These are phyloP conservation scores for Fusarium luffae DNA, from an alignment of 2,329 filamentous ascomycete genomes.

Conservation along the genomic window DNA sequence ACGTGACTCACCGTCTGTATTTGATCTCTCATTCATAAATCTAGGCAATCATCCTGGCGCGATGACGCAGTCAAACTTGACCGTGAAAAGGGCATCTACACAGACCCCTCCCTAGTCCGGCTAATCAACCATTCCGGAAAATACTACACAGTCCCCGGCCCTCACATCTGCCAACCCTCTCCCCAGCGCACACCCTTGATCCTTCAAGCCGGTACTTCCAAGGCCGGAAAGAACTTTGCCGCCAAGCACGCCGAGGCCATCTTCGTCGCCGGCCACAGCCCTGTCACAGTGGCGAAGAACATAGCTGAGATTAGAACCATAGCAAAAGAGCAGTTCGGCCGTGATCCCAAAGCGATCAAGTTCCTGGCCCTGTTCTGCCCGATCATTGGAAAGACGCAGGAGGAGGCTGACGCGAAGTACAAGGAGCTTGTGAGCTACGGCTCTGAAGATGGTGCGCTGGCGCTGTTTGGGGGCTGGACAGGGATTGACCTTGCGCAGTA, in stretches of 20 bases:
- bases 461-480: slow-evolving; percentile 80
- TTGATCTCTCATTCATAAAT: background rate
- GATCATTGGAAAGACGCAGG: slow-evolving; percentile 72
- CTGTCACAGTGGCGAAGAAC: slow-evolving; percentile 68
- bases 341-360: slow-evolving; percentile 72
- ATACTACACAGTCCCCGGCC: slow-evolving; percentile 72
- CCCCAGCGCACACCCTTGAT: slow-evolving; percentile 76
- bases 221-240: slow-evolving; percentile 73
- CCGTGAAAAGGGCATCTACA: slow-evolving; percentile 68
- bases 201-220: slow-evolving; percentile 76
- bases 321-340: slow-evolving; percentile 63
- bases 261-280: slow-evolving; percentile 74
- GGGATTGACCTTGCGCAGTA: slow-evolving; percentile 67
- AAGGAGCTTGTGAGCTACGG: slow-evolving; percentile 70
- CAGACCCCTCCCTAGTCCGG: slow-evolving; percentile 62
- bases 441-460: slow-evolving; percentile 70
- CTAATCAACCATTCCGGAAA: slow-evolving; percentile 74
- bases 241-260: slow-evolving; percentile 78
- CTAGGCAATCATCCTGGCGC: slow-evolving; percentile 66
- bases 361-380: slow-evolving; percentile 74
- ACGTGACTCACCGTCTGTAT: slow-evolving; percentile 46
- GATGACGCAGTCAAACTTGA: slow-evolving; percentile 73
- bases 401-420: slow-evolving; percentile 73
- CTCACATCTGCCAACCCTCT: slow-evolving; percentile 72
- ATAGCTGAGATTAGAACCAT: slow-evolving; percentile 71